phyloP scores from a whole-genome alignment of 2,329 filamentous ascomycete genomes.

The Beauveria brongniartii region DNA sequence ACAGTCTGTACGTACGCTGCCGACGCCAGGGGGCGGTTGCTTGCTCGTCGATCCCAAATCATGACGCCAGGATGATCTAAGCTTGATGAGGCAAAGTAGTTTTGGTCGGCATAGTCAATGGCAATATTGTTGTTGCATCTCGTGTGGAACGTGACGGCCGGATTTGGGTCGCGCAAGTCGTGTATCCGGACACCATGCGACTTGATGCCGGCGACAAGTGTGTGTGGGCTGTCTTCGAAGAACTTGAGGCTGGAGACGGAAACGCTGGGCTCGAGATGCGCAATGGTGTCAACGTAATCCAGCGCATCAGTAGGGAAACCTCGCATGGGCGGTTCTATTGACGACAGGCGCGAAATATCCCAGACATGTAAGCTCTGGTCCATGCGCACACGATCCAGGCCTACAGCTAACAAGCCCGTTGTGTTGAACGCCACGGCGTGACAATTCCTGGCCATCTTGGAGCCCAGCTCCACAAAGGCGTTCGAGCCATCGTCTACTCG shows the following conservation, averaged over 20 bases:
- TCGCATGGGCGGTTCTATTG: slow-evolving; percentile 35
- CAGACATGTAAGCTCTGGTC: slow-evolving; percentile 78
- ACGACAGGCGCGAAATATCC: slow-evolving; percentile 59
- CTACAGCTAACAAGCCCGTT: slow-evolving; percentile 64
- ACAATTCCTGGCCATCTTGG: slow-evolving; percentile 69
- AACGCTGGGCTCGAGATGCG: slow-evolving; percentile 56
- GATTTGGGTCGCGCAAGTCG: slow-evolving; percentile 57
- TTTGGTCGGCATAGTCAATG: slow-evolving; percentile 71
- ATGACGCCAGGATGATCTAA: slow-evolving; percentile 66
- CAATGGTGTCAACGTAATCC: slow-evolving; percentile 46
- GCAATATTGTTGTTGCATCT: slow-evolving; percentile 64
- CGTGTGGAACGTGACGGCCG: slow-evolving; percentile 53
- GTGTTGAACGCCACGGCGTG: slow-evolving; percentile 76
- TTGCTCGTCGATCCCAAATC: slow-evolving; percentile 70
- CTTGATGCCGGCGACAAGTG: slow-evolving; percentile 67
- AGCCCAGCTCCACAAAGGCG: slow-evolving; percentile 55
- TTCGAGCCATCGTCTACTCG: slow-evolving; percentile 64
- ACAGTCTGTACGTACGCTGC: slow-evolving; percentile 48
- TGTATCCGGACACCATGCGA: slow-evolving; percentile 68
- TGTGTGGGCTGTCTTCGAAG: slow-evolving; percentile 68
- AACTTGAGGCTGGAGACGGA: slow-evolving; percentile 79
- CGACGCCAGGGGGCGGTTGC: slow-evolving; percentile 43
- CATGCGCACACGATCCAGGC: slow-evolving; percentile 71
- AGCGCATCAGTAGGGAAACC: slow-evolving; percentile 44
- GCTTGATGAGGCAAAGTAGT: slow-evolving; percentile 77